Conservation (phyloP, 148 eudicot genomes). For the Pharnaceum exiguum region DNA sequence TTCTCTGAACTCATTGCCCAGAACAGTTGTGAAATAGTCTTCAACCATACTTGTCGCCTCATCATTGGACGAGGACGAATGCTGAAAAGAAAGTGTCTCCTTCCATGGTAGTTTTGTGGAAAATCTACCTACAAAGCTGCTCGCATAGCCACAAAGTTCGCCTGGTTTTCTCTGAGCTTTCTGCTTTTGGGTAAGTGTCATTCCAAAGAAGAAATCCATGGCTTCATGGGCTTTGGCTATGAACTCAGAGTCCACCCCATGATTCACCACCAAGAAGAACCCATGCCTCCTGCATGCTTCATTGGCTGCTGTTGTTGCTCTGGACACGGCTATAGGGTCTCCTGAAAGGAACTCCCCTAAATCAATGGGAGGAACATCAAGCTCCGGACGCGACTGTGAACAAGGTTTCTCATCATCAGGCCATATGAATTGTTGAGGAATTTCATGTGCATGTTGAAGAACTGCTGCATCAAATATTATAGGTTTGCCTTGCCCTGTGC, state of each 20-base stretch:
- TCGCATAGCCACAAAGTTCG: slow-evolving; percentile 58
- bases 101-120: slow-evolving; percentile 70
- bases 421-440: slow-evolving; percentile 46
- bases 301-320: slow-evolving; percentile 24
- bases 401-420: slow-evolving; percentile 37
- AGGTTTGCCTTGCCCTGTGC: background rate
- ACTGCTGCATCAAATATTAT: slow-evolving; percentile 24
- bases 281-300: slow-evolving; percentile 54
- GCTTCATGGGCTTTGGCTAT: slow-evolving; percentile 34
- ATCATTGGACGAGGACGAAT: slow-evolving; percentile 24
- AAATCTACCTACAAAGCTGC: slow-evolving; percentile 57
- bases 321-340: slow-evolving; percentile 27
- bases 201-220: slow-evolving; percentile 33
- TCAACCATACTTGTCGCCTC: slow-evolving; percentile 27
- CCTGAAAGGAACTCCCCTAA: slow-evolving; percentile 38
- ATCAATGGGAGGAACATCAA: slow-evolving; percentile 36
- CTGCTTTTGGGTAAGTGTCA: slow-evolving; percentile 39
- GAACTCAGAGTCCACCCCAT: slow-evolving; percentile 32
- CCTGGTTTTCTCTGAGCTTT: slow-evolving; percentile 42
- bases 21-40: slow-evolving; percentile 26
- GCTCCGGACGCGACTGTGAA: slow-evolving; percentile 30
- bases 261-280: slow-evolving; percentile 41
- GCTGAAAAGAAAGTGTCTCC: slow-evolving; percentile 56
- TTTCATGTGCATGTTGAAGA: slow-evolving; percentile 22
- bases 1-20: slow-evolving; percentile 39